These are phyloP conservation scores for Cordyceps javanica DNA, from an alignment of 2,329 filamentous ascomycete genomes.

Conservation along the genomic window DNA sequence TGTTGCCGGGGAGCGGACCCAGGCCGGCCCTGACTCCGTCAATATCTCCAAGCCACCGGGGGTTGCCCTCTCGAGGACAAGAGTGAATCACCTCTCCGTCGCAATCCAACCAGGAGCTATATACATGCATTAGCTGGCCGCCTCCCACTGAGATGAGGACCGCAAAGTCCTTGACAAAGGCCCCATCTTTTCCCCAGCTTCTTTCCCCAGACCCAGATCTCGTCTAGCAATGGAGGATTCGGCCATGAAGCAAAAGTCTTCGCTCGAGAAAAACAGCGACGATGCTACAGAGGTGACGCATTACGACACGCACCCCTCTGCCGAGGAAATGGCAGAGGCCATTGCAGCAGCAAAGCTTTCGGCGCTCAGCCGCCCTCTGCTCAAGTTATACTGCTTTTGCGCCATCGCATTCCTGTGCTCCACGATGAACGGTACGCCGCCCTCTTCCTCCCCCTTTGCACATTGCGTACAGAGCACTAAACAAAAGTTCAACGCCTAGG, in stretches of 20 bases:
- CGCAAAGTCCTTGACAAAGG: not conserved
- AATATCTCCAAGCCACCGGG: not conserved
- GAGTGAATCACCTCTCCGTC: too few relatives aligned
- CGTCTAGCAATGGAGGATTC: not conserved
- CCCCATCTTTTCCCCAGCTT: not conserved
- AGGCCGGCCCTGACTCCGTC: not conserved
- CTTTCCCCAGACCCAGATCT: not conserved
- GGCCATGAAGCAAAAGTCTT: not conserved
- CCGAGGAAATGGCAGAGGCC: conserved; percentile 14
- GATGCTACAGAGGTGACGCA: not conserved
- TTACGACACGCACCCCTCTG: conserved; percentile 7
- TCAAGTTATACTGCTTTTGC: conserved; percentile 15
- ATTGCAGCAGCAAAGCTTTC: conserved; percentile 10
- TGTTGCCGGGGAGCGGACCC: not conserved
- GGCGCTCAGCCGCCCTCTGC: conserved; percentile 10
- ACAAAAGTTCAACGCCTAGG: conserved; percentile 9
- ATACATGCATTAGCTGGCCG: not conserved
- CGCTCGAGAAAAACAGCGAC: not conserved
- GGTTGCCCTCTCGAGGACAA: not conserved
- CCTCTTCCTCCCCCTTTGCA: not conserved
- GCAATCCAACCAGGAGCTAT: not conserved
- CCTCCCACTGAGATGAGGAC: not conserved
- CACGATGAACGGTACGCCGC: conserved; percentile 14
- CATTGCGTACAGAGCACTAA: not conserved
- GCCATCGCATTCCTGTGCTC: conserved; percentile 15